Conservation (phyloP, 2,329 filamentous ascomycete genomes). For the Diaporthe batatas region DNA sequence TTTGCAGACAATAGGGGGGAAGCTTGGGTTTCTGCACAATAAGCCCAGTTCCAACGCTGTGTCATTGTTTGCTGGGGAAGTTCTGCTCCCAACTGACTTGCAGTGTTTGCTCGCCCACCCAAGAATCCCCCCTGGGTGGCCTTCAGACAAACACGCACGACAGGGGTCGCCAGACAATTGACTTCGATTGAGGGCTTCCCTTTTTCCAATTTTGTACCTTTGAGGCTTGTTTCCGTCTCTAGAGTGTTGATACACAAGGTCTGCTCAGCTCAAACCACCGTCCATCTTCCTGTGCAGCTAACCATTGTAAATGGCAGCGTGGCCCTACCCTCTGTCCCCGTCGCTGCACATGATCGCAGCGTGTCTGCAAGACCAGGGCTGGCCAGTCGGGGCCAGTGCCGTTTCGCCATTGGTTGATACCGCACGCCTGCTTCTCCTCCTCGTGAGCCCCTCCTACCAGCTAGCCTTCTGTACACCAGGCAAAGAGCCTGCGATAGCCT, state of each 20-base stretch:
- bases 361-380: neutral
- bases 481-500: conserved; percentile 86
- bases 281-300: neutral
- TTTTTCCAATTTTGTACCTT: neutral
- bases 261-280: neutral
- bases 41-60: neutral
- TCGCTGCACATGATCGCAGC: neutral
- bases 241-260: neutral
- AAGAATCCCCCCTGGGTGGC: neutral
- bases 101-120: neutral
- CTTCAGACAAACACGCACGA: conserved; percentile 1
- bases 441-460: conserved; percentile 73
- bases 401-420: neutral
- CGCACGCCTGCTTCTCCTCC: neutral
- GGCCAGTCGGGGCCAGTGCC: neutral
- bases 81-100: neutral
- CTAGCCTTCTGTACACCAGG: conserved; percentile 96
- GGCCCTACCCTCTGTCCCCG: neutral
- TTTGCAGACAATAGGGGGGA: neutral
- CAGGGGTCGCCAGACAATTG: neutral
- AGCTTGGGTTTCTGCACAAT: neutral
- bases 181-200: neutral
- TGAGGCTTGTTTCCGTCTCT: neutral
- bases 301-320: neutral
- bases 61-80: neutral